Base-by-base conservation (phyloP, 176 grass and related monocot genomes). In the Ampelocalamus luodianensis region DNA sequence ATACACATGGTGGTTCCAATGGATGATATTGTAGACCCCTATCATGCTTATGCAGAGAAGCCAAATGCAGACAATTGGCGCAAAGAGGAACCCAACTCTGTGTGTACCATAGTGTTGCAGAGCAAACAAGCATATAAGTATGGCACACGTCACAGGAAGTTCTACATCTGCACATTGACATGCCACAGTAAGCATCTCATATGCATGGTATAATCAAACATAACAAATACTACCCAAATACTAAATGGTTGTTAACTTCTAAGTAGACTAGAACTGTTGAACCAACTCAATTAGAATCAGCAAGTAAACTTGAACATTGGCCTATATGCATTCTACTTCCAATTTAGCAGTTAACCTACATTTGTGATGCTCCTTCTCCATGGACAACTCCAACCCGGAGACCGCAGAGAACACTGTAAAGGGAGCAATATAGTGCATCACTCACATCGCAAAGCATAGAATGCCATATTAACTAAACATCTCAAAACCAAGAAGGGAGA, bases 41-140 rank as follows among this genome's bases (percentile, higher is more conserved):
- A 99, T 99, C 10, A 42, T 20, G 68, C 97, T 99, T 86, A 99
- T 96, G 83, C 93, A 99, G 53, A 99, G 45, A 89, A 99, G 93
- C 97, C 97, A 99, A 44, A 81, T 77, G 40, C 85, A 84, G 10
- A 99, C 40, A 27, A 99, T 92, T 42, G 97, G 97, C 24, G 97
- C 97, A 81, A 99, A 99, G 16, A 99, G 66, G 72, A 89, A 96
- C 15, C 97, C 97, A 49, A 99, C 79, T 89, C 89, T 88, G 67
- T 96, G 93, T 6, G 97, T 99, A 32, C 97, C 97, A 8, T 91
- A 96, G 85, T 96, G 97, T 96, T 99, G 97, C 78, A 99, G 81
- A 1, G 92, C 92, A 84, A 99, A 99, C 87, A 99, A 92, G 81
- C 90, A 90, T 70, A 96, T 49, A 39, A 99, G 80, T 82, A 99